These are phyloP conservation scores for Neonectria punicea DNA, from an alignment of 2,329 filamentous ascomycete genomes.

Conservation along the genomic window DNA sequence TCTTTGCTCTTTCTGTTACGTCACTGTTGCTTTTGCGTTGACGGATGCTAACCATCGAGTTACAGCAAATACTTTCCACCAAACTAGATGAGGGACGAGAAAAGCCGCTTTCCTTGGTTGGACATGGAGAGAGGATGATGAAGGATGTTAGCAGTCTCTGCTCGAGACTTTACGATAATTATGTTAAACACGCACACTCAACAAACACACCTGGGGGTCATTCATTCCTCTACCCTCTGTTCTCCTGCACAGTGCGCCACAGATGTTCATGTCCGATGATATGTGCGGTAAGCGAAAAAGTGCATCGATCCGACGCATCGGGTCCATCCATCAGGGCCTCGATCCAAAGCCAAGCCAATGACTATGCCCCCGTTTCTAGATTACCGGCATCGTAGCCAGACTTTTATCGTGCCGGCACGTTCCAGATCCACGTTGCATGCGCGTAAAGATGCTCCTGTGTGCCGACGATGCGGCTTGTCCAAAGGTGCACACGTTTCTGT, in stretches of 20 bases:
- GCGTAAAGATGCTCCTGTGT: too few relatives aligned
- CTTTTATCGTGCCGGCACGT: background rate
- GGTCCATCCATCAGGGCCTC: background rate
- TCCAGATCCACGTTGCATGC: background rate
- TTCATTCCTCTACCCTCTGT: background rate
- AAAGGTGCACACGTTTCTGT: background rate
- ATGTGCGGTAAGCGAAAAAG: background rate
- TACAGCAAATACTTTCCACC: slow-evolving; percentile 43
- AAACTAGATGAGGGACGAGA: background rate
- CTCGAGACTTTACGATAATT: background rate
- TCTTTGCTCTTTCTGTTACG: background rate
- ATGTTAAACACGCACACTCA: background rate
- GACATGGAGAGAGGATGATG: background rate
- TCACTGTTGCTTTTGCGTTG: background rate
- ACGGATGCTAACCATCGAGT: background rate
- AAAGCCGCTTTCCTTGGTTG: background rate
- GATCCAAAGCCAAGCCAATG: background rate
- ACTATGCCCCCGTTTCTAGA: background rate
- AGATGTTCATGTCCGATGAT: background rate
- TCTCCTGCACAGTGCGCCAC: background rate
- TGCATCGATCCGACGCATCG: background rate
- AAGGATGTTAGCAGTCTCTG: background rate
- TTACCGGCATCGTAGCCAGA: background rate
- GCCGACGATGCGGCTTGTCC: background rate
- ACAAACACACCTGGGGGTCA: background rate